Percentiles rank a stretch among this genome's conserved stretches.
These are phyloP conservation scores for Pythium guiyangense DNA, from an alignment of 352 stramenopile genomes.

Conservation along the genomic window DNA sequence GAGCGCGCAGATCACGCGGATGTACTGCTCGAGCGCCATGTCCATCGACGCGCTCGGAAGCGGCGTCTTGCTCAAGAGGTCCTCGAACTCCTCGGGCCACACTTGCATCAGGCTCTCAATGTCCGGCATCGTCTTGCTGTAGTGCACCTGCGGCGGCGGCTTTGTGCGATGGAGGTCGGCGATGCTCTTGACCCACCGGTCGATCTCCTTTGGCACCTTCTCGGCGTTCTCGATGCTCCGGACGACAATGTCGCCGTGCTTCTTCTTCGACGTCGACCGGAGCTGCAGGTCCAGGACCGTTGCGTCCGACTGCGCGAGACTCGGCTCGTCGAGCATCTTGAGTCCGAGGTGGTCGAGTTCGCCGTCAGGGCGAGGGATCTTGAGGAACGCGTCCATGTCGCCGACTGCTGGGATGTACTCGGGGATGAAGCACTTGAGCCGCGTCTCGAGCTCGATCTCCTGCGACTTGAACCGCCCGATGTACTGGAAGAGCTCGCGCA, in stretches of 20 bases:
- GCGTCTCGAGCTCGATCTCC: conserved; percentile 93
- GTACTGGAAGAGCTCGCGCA: conserved; percentile 92
- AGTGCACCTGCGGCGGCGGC: conserved; percentile 89
- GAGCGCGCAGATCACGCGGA: conserved; percentile 89
- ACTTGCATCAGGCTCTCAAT: conserved; percentile 94
- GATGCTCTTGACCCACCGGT: conserved; percentile 95
- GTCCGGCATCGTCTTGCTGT: conserved; percentile 92
- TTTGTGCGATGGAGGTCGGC: conserved; percentile 93
- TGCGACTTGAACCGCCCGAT: conserved; percentile 94
- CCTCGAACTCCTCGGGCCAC: conserved; percentile 85
- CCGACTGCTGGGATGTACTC: conserved; percentile 95
- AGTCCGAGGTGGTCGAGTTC: conserved; percentile 89
- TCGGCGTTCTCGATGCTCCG: conserved; percentile 94
- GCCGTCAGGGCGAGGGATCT: conserved; percentile 92
- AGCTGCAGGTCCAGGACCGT: conserved; percentile 95
- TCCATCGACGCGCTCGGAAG: conserved; percentile 86
- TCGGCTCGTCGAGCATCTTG: conserved; percentile 93
- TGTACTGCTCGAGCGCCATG: conserved; percentile 92
- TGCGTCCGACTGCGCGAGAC: conserved; percentile 89
- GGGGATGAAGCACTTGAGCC: conserved; percentile 95
- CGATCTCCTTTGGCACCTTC: conserved; percentile 91
- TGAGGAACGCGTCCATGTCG: conserved; percentile 96
- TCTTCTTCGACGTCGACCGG: conserved; percentile 93
- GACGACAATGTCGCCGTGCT: conserved; percentile 89
- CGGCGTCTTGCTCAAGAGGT: conserved; percentile 66